Evolutionary conservation across 805 yeast genomes (phyloP).

Genomic region (Saturnispora sekii): DNA sequence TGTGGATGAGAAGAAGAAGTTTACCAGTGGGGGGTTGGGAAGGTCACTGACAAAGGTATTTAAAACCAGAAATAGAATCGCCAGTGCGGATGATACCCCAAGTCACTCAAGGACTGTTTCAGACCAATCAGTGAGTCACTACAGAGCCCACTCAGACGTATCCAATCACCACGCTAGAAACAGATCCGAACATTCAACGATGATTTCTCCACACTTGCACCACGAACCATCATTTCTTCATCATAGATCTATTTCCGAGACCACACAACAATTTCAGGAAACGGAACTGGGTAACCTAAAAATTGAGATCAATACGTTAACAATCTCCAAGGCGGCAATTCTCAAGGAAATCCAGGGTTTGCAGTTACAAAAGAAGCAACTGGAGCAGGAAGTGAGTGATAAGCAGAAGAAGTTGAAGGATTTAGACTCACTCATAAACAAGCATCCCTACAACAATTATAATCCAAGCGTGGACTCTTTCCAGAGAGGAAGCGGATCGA

Average conservation of each 20-base stretch:
- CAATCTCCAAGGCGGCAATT: constrained; percentile 33
- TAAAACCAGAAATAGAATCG: constrained; percentile 21
- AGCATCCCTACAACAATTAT: constrained; percentile 1
- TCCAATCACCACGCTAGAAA: constrained; percentile 23
- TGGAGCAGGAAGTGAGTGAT: constrained; percentile 36
- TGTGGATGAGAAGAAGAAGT: constrained; percentile 21
- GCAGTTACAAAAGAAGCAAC: constrained; percentile 34
- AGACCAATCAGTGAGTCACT: constrained; percentile 24
- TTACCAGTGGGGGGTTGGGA: constrained; percentile 11
- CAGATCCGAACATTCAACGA: constrained; percentile 24
- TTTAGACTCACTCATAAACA: constrained; percentile 10
- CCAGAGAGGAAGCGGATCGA: constrained; percentile 5
- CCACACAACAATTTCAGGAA: constrained; percentile 29
- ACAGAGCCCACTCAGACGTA: constrained; percentile 21
- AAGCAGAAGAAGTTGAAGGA: constrained; percentile 13
- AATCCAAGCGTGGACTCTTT: constrained; percentile 8
- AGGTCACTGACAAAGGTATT: constrained; percentile 21
- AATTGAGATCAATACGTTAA: constrained; percentile 32
- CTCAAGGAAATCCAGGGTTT: constrained; percentile 44
- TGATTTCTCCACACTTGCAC: constrained; percentile 39
- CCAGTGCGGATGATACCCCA: constrained; percentile 10
- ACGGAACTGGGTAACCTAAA: constrained; percentile 30
- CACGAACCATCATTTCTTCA: constrained; percentile 28
- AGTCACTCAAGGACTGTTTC: constrained; percentile 17
- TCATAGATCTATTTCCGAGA: constrained; percentile 35